Base-by-base conservation (phyloP, 371 early-diverging fungal genomes). In the Zychaea mexicana region DNA sequence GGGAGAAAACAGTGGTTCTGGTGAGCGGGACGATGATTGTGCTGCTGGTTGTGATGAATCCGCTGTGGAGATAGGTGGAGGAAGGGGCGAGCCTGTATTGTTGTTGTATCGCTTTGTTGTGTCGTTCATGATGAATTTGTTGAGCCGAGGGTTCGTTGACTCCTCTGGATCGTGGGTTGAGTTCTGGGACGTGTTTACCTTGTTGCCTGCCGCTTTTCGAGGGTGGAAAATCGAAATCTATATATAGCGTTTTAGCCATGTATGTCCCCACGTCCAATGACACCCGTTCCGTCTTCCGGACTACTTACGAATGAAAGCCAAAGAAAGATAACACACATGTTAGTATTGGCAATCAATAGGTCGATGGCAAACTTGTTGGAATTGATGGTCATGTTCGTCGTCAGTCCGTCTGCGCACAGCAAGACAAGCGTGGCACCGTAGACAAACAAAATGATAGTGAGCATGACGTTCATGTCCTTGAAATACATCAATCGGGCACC, bases 221-320 rank as follows among this genome's bases (percentile, higher is more conserved):
- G 80, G 77, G 58, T 79, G 80, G 52, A 78, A 78, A 60, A 78
- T 72, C 9, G 68, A 65, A 19, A 79, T 79, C 80, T 79, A 65
- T 33, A 19, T 36, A 28, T 30, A 49, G 53, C n/a, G 45, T 53
- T 24, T 61, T 28, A 32, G 46, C 19, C 8, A 6, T 31, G 13
- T 54, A 30, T 31, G 27, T n/a, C n/a, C n/a, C n/a, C n/a, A n/a
- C n/a, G 4, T 27, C n/a, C 15, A 17, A 2, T 52, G 13, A 26
- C 24, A 54, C 7, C n/a, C 13, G 2, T 12, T n/a, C n/a, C n/a
- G n/a, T n/a, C n/a, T n/a, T 21, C 19, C 0, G n/a, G 4, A 10
- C 26, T 7, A 68, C 76, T 69, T 77, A 81, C 82, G 62, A 73
- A 69, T 9, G 72, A 32, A 8, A 78, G 24, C 77, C 77, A 81